Conservation (phyloP, 176 grass and related monocot species). For the Rhynchospora tenuis region DNA sequence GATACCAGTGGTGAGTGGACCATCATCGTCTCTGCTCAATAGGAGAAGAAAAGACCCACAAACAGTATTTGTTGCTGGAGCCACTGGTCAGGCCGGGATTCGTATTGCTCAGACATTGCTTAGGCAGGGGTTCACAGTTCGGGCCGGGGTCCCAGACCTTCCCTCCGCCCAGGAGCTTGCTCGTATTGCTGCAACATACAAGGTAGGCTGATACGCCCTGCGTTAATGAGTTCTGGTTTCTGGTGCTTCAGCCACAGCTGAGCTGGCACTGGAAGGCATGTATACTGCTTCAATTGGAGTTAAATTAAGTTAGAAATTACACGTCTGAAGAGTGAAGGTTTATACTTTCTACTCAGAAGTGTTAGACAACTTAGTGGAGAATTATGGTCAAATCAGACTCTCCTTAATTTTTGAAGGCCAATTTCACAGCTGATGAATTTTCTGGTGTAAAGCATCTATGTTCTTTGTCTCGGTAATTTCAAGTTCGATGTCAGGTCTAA, state of each 20-base stretch:
- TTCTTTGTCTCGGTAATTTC: too few species aligned
- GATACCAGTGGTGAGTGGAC: constrained; percentile 45
- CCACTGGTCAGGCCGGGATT: constrained; percentile 67
- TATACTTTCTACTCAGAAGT: neutral
- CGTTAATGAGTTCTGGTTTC: neutral
- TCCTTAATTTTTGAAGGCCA: neutral
- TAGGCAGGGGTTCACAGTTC: constrained; percentile 61
- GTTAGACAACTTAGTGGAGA: neutral
- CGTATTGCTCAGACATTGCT: constrained; percentile 72
- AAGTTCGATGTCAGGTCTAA: neutral
- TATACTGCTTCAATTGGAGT: neutral
- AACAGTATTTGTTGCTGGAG: constrained; percentile 77
- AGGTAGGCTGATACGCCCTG: constrained; percentile 11
- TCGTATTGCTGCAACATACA: constrained; percentile 47
- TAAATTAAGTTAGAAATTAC: neutral
- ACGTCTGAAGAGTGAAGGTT: neutral
- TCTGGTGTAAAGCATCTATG: neutral
- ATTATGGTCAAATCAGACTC: neutral
- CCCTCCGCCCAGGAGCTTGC: constrained; percentile 68
- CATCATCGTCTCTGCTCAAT: constrained; percentile 33
- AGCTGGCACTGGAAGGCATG: neutral
- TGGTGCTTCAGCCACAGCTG: neutral
- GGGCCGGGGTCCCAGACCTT: constrained; percentile 76
- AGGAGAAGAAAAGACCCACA: constrained; percentile 60
- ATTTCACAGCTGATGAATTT: neutral